Evolutionary conservation across 306 rosid species (phyloP).

Genomic region (Mimosa pudica): DNA sequence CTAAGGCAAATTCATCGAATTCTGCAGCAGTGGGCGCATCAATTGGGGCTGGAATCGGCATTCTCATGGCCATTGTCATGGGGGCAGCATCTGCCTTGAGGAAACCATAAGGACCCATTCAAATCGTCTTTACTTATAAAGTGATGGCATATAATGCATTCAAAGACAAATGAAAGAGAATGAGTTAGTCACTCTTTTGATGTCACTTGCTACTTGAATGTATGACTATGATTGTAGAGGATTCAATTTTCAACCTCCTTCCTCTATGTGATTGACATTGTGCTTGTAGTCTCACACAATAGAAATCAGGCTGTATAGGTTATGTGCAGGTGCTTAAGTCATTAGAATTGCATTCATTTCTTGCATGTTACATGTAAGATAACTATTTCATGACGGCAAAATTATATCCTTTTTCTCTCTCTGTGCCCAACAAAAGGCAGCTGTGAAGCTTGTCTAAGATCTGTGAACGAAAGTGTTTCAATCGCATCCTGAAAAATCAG

Average conservation of each 20-base stretch:
- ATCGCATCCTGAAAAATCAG: not conserved
- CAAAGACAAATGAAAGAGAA: not conserved
- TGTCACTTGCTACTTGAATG: not conserved
- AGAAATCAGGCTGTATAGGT: conserved; percentile 26
- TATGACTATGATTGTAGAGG: not conserved
- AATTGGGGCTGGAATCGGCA: conserved; percentile 87
- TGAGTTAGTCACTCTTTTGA: not conserved
- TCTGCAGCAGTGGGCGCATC: conserved; percentile 95
- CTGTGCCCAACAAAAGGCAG: not conserved
- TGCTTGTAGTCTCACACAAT: conserved; percentile 4
- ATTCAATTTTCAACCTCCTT: not conserved
- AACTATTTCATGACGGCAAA: conserved; percentile 10
- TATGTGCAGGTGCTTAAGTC: not conserved
- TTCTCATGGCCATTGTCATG: conserved; percentile 87
- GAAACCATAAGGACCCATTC: conserved; percentile 60
- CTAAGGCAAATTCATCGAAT: conserved; percentile 63
- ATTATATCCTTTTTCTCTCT: not conserved
- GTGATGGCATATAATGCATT: not conserved
- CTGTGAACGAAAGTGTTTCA: not conserved
- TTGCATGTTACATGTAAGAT: conserved; percentile 31
- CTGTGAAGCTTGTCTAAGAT: not conserved
- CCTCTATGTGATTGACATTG: conserved; percentile 7
- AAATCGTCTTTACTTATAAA: not conserved
- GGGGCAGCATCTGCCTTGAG: conserved; percentile 99
- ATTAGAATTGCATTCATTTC: conserved; percentile 34